phyloP scores from a whole-genome alignment of 1,139 yeast species.

The Pichia kudriavzevii region DNA sequence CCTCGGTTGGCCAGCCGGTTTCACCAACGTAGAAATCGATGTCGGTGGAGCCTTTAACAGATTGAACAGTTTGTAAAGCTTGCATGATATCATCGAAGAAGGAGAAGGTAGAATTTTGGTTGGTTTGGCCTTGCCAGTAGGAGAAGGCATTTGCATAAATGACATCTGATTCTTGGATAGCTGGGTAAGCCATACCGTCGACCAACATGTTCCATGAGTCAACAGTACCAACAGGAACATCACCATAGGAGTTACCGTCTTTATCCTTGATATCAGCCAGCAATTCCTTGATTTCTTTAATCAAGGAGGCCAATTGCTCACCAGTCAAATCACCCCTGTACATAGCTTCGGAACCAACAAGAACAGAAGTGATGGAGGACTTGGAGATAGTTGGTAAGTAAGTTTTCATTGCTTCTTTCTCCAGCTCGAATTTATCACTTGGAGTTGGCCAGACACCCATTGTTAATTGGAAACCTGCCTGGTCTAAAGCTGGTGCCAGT shows the following conservation, averaged over 20 bases:
- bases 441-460: constrained; percentile 91
- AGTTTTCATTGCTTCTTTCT: constrained; percentile 57
- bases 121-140: constrained; percentile 96
- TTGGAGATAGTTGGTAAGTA: constrained; percentile 67
- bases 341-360: constrained; percentile 89
- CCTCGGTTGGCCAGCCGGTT: constrained; percentile 97
- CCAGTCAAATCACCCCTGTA: constrained; percentile 81
- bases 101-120: constrained; percentile 72
- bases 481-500: constrained; percentile 81
- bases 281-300: constrained; percentile 49
- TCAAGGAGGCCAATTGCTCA: constrained; percentile 53
- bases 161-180: constrained; percentile 72
- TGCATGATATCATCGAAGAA: constrained; percentile 96
- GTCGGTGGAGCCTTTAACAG: constrained; percentile 77
- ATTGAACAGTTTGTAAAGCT: constrained; percentile 80
- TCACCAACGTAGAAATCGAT: constrained; percentile 93
- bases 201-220: constrained; percentile 94
- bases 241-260: constrained; percentile 67
- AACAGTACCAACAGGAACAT: constrained; percentile 80
- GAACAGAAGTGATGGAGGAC: constrained; percentile 60
- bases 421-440: constrained; percentile 61
- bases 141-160: constrained; percentile 92
- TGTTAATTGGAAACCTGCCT: constrained; percentile 60
- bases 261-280: constrained; percentile 61
- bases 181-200: constrained; percentile 63